phyloP scores from a whole-genome alignment of 345 rosid species.

The Gossypium thurberi region DNA sequence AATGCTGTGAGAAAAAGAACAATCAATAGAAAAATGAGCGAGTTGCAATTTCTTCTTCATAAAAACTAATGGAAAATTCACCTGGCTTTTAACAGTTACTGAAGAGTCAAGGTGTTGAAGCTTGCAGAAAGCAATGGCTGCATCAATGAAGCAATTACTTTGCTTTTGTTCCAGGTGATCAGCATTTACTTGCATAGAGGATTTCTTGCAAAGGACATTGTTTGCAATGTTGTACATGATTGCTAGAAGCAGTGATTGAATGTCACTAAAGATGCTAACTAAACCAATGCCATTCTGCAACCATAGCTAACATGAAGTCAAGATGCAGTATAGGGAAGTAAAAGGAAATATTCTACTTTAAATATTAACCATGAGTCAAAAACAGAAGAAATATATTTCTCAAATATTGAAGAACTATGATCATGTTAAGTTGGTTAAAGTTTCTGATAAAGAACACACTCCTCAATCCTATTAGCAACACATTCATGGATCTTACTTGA shows the following conservation, averaged over 20 bases:
- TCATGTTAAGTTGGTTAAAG: neutral
- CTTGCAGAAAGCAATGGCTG: conserved; percentile 86
- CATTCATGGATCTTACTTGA: neutral
- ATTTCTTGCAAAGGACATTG: conserved; percentile 51
- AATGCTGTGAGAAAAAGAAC: neutral
- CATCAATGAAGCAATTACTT: conserved; percentile 61
- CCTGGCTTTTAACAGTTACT: conserved; percentile 62
- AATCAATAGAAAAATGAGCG: conserved; percentile 5
- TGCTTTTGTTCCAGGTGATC: conserved; percentile 63
- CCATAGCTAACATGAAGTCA: conserved; percentile 13
- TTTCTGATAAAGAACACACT: neutral
- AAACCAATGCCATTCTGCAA: conserved; percentile 53
- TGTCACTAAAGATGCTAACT: conserved; percentile 40
- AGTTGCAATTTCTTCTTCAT: neutral
- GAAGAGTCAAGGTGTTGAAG: conserved; percentile 75
- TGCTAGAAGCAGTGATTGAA: conserved; percentile 71
- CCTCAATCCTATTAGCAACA: conserved; percentile 3
- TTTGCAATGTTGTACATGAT: conserved; percentile 71
- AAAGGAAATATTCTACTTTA: neutral
- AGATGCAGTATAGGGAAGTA: neutral
- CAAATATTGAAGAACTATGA: neutral
- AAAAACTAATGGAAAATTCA: conserved; percentile 26
- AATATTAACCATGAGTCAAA: neutral
- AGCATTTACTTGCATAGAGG: conserved; percentile 33
- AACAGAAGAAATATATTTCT: neutral